These are phyloP conservation scores for Curvularia spicifera DNA, from an alignment of 2,329 filamentous ascomycete species.

Conservation along the genomic window DNA sequence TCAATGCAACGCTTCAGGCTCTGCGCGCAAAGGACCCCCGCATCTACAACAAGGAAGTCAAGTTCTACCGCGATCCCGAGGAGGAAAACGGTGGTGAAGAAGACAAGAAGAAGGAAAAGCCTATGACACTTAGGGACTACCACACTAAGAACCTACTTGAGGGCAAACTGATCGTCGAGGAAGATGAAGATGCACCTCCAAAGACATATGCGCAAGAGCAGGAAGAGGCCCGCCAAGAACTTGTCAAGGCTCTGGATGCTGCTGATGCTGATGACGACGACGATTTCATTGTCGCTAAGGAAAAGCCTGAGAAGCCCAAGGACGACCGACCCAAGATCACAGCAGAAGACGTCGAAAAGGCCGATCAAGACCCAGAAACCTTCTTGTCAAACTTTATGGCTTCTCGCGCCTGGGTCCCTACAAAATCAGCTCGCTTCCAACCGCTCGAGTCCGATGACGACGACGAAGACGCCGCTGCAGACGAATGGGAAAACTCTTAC, in stretches of 20 bases:
- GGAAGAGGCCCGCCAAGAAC: slow-evolving; percentile 76
- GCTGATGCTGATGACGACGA: slow-evolving; percentile 62
- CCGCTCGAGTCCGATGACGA: slow-evolving; percentile 93
- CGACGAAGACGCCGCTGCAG: slow-evolving; percentile 74
- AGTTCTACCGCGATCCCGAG: slow-evolving; percentile 75
- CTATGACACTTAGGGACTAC: slow-evolving; percentile 86
- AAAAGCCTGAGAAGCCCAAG: slow-evolving; percentile 48
- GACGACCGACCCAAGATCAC: slow-evolving; percentile 50
- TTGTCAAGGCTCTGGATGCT: slow-evolving; percentile 81
- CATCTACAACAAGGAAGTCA: slow-evolving; percentile 80
- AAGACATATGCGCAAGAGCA: slow-evolving; percentile 89
- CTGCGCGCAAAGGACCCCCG: slow-evolving; percentile 90
- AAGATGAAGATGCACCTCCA: slow-evolving; percentile 61
- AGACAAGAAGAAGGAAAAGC: slow-evolving; percentile 71
- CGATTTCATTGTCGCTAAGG: slow-evolving; percentile 77
- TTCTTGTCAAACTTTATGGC: slow-evolving; percentile 96
- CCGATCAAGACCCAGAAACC: slow-evolving; percentile 87
- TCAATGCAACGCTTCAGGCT: slow-evolving; percentile 83
- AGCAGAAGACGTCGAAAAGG: slow-evolving; percentile 67
- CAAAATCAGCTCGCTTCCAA: slow-evolving; percentile 70
- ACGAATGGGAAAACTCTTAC: slow-evolving; percentile 90
- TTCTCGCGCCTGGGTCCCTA: slow-evolving; percentile 85
- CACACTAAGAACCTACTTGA: slow-evolving; percentile 87
- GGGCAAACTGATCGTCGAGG: slow-evolving; percentile 66
- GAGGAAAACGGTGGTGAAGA: slow-evolving; percentile 53